phyloP scores from a whole-genome alignment of 371 early-diverging fungal species.

The Apophysomyces trapeziformis region DNA sequence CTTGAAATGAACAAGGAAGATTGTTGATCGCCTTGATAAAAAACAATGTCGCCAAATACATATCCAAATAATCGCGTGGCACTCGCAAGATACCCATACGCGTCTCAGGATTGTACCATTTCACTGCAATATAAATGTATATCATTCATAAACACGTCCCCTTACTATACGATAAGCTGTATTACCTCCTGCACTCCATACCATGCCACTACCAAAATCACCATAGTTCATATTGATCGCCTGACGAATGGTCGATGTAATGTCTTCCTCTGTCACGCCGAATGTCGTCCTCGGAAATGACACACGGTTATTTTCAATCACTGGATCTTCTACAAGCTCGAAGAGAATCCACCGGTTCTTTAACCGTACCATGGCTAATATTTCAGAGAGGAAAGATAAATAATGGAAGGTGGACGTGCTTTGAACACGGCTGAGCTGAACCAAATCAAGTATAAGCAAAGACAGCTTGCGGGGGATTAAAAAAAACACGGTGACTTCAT shows the following conservation, averaged over 20 bases:
- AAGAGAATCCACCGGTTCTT: slow-evolving; percentile 55
- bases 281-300: slow-evolving; percentile 29
- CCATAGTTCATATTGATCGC: slow-evolving; percentile 40
- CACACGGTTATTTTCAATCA: slow-evolving; percentile 30
- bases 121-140: slow-evolving; percentile 25
- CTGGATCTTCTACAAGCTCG: slow-evolving; percentile 45
- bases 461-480: not conserved
- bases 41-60: slow-evolving; percentile 41
- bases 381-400: slow-evolving; percentile 3
- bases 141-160: not conserved
- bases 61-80: slow-evolving; percentile 41
- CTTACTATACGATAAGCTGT: not conserved
- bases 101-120: slow-evolving; percentile 48
- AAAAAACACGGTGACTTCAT: no score
- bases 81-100: slow-evolving; percentile 44
- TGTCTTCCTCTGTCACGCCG: slow-evolving; percentile 24
- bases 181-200: slow-evolving; percentile 25
- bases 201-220: slow-evolving; percentile 42
- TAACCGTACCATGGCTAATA: slow-evolving; percentile 43
- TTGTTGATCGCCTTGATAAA: slow-evolving; percentile 41
- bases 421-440: not conserved
- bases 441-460: not conserved
- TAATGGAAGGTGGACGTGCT: not conserved
- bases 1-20: slow-evolving; percentile 35
- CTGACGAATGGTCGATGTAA: slow-evolving; percentile 25